Conservation (phyloP, 768 basidiomycete species). For the Mycena albidolilacea region DNA sequence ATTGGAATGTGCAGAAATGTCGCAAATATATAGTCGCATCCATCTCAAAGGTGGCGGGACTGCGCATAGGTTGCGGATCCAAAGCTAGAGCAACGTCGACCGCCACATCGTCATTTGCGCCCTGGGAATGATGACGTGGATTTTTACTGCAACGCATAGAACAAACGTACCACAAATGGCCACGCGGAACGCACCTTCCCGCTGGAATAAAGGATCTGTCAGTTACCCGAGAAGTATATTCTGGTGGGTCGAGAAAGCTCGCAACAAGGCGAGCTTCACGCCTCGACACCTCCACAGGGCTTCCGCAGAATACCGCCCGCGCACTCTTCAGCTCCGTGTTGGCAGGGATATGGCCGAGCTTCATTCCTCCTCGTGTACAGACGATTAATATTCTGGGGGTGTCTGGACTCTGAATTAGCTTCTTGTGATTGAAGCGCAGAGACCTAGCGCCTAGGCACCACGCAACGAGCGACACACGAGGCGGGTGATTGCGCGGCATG, state of each 20-base stretch:
- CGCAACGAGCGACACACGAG: too few species aligned
- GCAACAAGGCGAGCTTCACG: slow-evolving; percentile 8
- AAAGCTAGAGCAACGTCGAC: background rate
- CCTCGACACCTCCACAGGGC: background rate
- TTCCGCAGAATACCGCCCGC: slow-evolving; percentile 4
- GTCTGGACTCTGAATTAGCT: too few species aligned
- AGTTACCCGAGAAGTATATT: slow-evolving; percentile 6
- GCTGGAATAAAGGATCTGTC: background rate
- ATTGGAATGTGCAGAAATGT: background rate
- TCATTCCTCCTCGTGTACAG: slow-evolving; percentile 12
- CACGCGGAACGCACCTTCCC: background rate
- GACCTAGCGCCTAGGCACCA: too few species aligned
- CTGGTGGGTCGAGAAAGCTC: background rate
- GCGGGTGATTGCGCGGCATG: too few species aligned
- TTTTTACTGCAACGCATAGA: background rate
- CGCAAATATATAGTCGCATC: too few species aligned
- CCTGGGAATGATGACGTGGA: background rate
- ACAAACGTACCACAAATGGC: background rate
- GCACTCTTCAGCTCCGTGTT: background rate
- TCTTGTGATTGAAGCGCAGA: too few species aligned
- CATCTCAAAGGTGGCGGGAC: too few species aligned
- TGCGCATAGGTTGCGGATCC: background rate
- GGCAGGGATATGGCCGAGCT: slow-evolving; percentile 8
- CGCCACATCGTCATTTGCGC: background rate
- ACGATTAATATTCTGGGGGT: background rate